Base-by-base conservation (phyloP, 2,329 filamentous ascomycete genomes). In the Aspergillus fructus region DNA sequence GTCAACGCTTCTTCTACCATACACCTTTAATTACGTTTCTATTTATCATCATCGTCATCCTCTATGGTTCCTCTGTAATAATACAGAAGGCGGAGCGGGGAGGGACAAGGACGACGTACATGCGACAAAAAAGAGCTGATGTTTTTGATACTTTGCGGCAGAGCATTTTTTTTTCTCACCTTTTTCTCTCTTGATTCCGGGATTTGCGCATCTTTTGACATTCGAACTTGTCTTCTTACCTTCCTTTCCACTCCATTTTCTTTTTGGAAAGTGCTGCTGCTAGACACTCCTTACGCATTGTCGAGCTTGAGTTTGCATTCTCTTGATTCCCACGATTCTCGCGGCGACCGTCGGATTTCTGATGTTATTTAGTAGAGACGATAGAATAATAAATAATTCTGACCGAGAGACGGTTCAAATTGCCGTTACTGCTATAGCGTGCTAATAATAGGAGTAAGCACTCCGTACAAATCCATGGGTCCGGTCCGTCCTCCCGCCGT, bases 101-200 rank as follows among this genome's bases (percentile, higher is more conserved):
- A 49, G 55, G 53, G 60, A 56, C 55, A 56, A 59, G 59, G 54
- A 48, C 55, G 61, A 58, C 56, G 62, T 64, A 62, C 59, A 59
- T 58, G 39, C 48, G 53, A 55, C 50, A 48, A 39, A 56, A 58
- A 56, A 57, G 50, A 59, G 41, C 55, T 45, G 47, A 52, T 42
- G 37, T 55, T 55, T 30, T 49, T 53, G 24, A 41, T 49, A 46
- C 15, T 49, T 23, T 55, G 41, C 53, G 47, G 33, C 49, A 51
- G 46, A 49, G 50, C 54, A n/a, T 37, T 37, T 37, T 37, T 37
- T 19, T 19, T 37, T 24, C 23, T 24, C 3, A 9, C 11, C 27
- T 9, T 30, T 30, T 30, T 11, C 27, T 30, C 47, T 53, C 53
- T 40, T 55, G 33, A 55, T 55, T 55, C 53, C 53, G 53, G 53